A percentile compares a stretch with the other conserved stretches of the same genome.
Conservation (phyloP, 2,329 filamentous ascomycete genomes). For the Aspergillus clavatus region DNA sequence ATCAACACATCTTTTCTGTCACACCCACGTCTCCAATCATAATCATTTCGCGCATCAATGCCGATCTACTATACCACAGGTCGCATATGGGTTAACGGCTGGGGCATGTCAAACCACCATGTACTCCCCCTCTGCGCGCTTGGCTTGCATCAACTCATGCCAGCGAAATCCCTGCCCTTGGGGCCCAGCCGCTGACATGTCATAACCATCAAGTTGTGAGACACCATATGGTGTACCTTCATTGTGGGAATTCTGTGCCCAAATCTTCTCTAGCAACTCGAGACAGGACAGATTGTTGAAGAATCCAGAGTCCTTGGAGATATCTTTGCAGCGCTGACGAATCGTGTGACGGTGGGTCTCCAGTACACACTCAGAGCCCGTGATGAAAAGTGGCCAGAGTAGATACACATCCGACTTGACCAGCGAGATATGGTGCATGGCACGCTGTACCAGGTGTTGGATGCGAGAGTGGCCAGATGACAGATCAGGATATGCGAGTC, state of each 20-base stretch:
- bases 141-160: constrained; percentile 35
- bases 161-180: constrained; percentile 32
- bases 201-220: background rate
- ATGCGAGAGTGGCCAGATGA: constrained; percentile 72
- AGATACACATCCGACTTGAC: constrained; percentile 83
- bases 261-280: constrained; percentile 79
- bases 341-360: constrained; percentile 74
- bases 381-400: constrained; percentile 88
- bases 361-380: constrained; percentile 82
- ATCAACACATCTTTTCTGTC: no score
- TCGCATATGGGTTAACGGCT: no score
- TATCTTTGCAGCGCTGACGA: constrained; percentile 73
- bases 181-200: background rate
- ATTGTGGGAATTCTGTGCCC: constrained; percentile 48
- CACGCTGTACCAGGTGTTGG: constrained; percentile 75
- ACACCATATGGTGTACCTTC: background rate
- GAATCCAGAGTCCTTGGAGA: constrained; percentile 84
- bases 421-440: constrained; percentile 76
- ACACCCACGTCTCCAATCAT: no score
- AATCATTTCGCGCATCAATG: no score
- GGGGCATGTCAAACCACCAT: constrained; percentile 36
- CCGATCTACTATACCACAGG: no score
- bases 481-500: constrained; percentile 70
- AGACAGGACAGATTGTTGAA: constrained; percentile 87
- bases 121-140: constrained; percentile 36